Evolutionary conservation across 176 grass and related monocot species (phyloP), one percentile per base, ranked within the genome.

Genomic region (Coix lacrymajobi): DNA sequence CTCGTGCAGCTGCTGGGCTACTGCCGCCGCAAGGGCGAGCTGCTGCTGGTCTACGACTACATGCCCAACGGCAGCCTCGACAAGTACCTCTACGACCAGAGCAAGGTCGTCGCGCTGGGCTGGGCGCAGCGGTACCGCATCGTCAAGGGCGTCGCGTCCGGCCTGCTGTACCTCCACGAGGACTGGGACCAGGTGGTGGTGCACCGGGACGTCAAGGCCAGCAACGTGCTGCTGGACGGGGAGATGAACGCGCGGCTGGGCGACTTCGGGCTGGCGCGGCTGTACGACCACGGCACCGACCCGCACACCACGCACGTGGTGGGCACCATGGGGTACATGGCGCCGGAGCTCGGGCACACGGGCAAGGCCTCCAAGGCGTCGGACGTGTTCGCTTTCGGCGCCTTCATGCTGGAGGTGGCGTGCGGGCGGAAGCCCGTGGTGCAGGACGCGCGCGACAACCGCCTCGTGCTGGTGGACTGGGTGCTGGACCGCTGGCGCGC

Each of bases 191-290:
- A 94, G 79, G 87, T 97, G 81, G 94, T 97, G 71, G 79, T 97
- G 70, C 94, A 98, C 80, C 84, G 96, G 20, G 96, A 98, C 89
- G 82, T 98, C 82, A 98, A 98, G 79, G 87, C 89, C 38, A 95
- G 92, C 60, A 98, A 95, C 63, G 89, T 98, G 46, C 87, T 98
- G 25, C 92, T 98, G 4, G 96, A 98, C 74, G 58, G 4, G 40
- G 72, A 91, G 8, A 84, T 91, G 85, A 93, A 90, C 84, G 89
- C 8, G 8, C 81, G 85, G 17, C 82, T 91, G 8, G 85, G 89
- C 0, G 89, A 88, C 82, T 91, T 91, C 72, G 89, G 89, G 15
- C 89, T 91, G n/a, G 89, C 89, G 62, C 86, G 86, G 58, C 86
- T 91, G 6, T 92, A 92, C 86, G 90, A 92, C 82, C 90, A 92